Evolutionary conservation across 2,329 filamentous ascomycete species (phyloP), one percentile per base, ranked within the genome.

Genomic region (Dothidotthia symphoricarpi): DNA sequence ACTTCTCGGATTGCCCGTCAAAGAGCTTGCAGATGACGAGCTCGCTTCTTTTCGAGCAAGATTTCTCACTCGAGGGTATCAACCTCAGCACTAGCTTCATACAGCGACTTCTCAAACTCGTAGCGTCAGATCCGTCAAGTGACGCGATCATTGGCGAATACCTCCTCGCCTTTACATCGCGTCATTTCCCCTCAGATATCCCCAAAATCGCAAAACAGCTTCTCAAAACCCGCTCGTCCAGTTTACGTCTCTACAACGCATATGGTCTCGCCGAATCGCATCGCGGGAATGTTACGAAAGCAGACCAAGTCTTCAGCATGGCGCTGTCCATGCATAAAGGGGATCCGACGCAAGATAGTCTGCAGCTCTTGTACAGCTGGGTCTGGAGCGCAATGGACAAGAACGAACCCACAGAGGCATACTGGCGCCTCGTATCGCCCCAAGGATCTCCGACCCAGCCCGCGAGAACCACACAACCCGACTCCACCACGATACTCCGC

Each of bases 191-290:
- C 0, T 57, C 64, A 0, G 53, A 61, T 14, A 78, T 81, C 16
- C 83, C 79, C 49, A 94, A 88, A 58, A 72, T 76, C 6, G 86
- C 88, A 0, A 95, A 88, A 55, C 67, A 68, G 6, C 69, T 95
- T 0, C 66, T 96, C n/a, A 91, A 86, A 57, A 75, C 74, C 31
- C 77, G 80, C 38, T 73, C 82, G 0, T 73, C 78, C 1, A 84
- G 81, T 51, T 62, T 86, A 3, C 70, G 74, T 11, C 70, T 96
- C 0, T 96, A 94, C 66, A 85, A 88, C 50, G 80, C 82, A 0
- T 95, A 91, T 57, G 87, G 85, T 0, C 67, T 88, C 11, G 79
- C 88, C 3, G 87, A 95, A 63, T 74, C 69, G 49, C 70, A 72
- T 1, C 75, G 75, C 19, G 78, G 75, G 0, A 82, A 84, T 16